Evolutionary conservation across 306 rosid genomes (phyloP).

Genomic region (Luffa acutangula): DNA sequence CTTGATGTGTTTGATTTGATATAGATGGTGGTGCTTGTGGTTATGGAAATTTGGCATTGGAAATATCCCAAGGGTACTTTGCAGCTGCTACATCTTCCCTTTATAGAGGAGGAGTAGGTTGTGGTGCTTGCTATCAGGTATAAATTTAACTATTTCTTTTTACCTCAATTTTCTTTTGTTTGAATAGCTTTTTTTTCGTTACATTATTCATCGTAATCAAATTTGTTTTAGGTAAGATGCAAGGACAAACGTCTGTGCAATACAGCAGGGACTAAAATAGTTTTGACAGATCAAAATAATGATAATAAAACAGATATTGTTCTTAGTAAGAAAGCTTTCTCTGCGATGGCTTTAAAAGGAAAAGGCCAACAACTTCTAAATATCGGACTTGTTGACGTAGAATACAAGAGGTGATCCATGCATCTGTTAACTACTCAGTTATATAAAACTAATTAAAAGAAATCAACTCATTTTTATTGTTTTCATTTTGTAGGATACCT

Average conservation of each 20-base stretch:
- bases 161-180: no score
- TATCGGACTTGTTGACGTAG: slow-evolving; percentile 55
- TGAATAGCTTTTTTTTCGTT: neutral
- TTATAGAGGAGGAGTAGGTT: slow-evolving; percentile 65
- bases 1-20: neutral
- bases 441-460: no score
- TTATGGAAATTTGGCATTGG: slow-evolving; percentile 56
- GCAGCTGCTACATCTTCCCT: slow-evolving; percentile 60
- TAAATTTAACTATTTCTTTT: neutral
- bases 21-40: slow-evolving; percentile 86
- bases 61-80: slow-evolving; percentile 34
- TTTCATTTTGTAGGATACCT: slow-evolving; percentile 35
- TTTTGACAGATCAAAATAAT: slow-evolving; percentile 52
- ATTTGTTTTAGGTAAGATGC: slow-evolving; percentile 54
- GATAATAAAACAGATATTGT: slow-evolving; percentile 57
- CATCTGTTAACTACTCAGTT: no score
- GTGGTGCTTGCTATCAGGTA: slow-evolving; percentile 88
- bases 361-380: slow-evolving; percentile 29
- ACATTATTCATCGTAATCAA: neutral
- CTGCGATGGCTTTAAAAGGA: slow-evolving; percentile 50
- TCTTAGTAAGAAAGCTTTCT: slow-evolving; percentile 59
- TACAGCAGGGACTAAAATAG: slow-evolving; percentile 43
- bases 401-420: slow-evolving; percentile 42
- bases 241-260: slow-evolving; percentile 38
- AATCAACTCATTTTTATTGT: no score